Conservation (phyloP, 805 yeast genomes). For the Metschnikowia noctiluminum region DNA sequence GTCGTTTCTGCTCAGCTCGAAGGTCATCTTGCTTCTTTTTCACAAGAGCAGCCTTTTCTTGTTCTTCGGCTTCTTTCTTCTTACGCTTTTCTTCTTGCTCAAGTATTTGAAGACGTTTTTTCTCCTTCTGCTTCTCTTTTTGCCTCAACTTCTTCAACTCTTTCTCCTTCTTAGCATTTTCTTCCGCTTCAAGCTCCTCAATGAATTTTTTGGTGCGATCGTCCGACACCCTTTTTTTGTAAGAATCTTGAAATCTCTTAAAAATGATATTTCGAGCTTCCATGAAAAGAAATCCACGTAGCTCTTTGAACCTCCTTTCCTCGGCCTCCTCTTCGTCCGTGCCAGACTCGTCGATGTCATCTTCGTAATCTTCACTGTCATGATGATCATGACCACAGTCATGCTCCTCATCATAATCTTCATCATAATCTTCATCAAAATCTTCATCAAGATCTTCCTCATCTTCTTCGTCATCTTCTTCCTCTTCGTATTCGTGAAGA, state of each 20-base stretch:
- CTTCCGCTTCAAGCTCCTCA: conserved; percentile 70
- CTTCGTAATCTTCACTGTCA: conserved; percentile 8
- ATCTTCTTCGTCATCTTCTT: conserved; percentile 31
- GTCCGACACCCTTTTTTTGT: conserved; percentile 76
- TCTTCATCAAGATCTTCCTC: conserved; percentile 7
- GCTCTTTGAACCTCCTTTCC: conserved; percentile 56
- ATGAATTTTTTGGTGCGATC: conserved; percentile 61
- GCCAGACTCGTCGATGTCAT: conserved; percentile 21
- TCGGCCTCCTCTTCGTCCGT: conserved; percentile 10
- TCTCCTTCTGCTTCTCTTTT: conserved; percentile 68
- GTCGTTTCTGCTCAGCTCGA: conserved; percentile 36
- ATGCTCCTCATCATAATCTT: conserved; percentile 6
- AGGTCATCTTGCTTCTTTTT: conserved; percentile 32
- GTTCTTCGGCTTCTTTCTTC: conserved; percentile 52
- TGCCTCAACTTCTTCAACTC: conserved; percentile 64
- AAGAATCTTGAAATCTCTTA: conserved; percentile 65
- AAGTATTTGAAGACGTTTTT: conserved; percentile 57
- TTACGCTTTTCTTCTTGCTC: conserved; percentile 62
- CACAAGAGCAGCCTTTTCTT: conserved; percentile 30
- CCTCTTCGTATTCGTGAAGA: conserved; percentile 15
- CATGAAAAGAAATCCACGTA: conserved; percentile 73
- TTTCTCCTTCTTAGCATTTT: conserved; percentile 57
- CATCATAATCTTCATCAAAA: conserved; percentile 15
- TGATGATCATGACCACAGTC: conserved; percentile 23
- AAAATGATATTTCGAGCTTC: conserved; percentile 59